Base-by-base conservation (phyloP, 2,329 filamentous ascomycete species). In the Clonostachys chloroleuca region DNA sequence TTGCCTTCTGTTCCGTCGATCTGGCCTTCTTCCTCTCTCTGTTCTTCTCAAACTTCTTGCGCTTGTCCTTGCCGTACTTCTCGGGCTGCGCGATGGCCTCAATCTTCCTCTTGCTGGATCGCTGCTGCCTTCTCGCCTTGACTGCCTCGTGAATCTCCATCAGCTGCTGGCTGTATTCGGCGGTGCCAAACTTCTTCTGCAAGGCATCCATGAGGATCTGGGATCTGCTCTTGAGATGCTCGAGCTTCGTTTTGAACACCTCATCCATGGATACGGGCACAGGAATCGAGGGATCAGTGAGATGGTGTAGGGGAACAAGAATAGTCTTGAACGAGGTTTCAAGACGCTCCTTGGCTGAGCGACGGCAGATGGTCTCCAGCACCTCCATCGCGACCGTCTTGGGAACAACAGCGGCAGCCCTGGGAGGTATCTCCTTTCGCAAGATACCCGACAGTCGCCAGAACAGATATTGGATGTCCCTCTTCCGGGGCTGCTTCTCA, bases 31-130 rank as follows among this genome's bases (percentile, higher is more conserved):
- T 83, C 66, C 84, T 83, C 57, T 86, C 86, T 70, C 85, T 91
- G 75, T 94, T 94, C 73, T 85, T 83, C 62, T 94, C 89, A 52
- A 87, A 78, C 73, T 86, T 91, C 73, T 86, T 88, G 63, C 80
- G 83, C 82, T 96, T 96, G 56, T 87, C 84, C 59, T 78, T 75
- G 30, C 84, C 89, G 57, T 84, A 83, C 61, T 77, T 86, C 69
- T 94, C 92, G 2, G 94, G 94, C 59, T 87, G 81, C 44, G 80
- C 80, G 20, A 99, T 84, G 12, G 89, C 89, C 62, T 95, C 92
- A 53, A 97, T 89, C 68, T 89, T 89, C 59, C 94, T 81, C 80
- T 99, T 99, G 53, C 78, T 81, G 46, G 86, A 82, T 53, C 95
- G 75, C 58, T 84, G 81, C 61, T 89, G 82, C 54, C 94, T 77